Evolutionary conservation across 164 flowering plant species (phyloP), one percentile per base, ranked within the genome.

Genomic region (Malania oleifera): DNA sequence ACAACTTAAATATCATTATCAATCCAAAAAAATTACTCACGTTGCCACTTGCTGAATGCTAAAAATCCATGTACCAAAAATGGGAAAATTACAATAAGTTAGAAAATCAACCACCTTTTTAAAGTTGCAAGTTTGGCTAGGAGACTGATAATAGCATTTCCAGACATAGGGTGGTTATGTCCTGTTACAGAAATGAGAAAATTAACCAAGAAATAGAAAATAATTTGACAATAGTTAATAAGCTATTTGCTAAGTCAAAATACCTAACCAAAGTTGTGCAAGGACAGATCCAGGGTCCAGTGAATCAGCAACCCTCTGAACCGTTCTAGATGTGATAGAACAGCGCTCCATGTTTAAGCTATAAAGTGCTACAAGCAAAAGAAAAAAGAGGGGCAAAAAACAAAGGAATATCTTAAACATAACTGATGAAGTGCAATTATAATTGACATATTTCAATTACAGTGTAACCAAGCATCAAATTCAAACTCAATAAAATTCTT

Each of bases 291-390:
- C 78, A 59, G 80, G 34, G 72, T 76, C 69, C 62, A 95, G 56
- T 22, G 89, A 80, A 70, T 88, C 95, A 51, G 93, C 84, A 72
- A 95, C 70, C 73, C 75, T 86, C 57, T 90, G 95, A 64, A 95
- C 77, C 29, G 99, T 91, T 80, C 95, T 82, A 52, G 99, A 78
- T 43, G 99, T 88, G 65, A 95, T 77, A 52, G 84, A 82, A 71
- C 99, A 95, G 9, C 70, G 73, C 66, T 86, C 97, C 60, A 95
- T 71, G 63, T 82, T 84, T 75, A 91, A 80, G 72, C 82, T 77
- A 65, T 83, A 86, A 52, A 95, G 89, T 24, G 86, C 97, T 95
- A 70, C 61, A 72, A 50, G 63, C 25, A 39, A 44, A 6, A 22
- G 22, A 46, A 31, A 47, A 62, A 17, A 31, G 27, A 47, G 54